Conservation (phyloP, 1,284 basidiomycete genomes). For the Boletus mariae region DNA sequence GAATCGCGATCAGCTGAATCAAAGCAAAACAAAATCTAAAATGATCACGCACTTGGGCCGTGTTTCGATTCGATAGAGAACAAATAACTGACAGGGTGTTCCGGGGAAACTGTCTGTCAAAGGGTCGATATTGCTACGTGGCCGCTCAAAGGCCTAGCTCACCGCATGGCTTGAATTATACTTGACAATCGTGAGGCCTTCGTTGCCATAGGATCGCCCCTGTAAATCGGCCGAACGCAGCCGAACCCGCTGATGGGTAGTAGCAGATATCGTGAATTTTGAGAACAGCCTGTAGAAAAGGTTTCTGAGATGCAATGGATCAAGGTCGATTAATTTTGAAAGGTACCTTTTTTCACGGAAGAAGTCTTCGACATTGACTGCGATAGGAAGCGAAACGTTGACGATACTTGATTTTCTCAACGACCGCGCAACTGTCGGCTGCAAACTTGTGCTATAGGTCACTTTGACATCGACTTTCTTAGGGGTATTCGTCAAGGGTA, state of each 20-base stretch:
- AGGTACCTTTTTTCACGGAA: conserved; percentile 66
- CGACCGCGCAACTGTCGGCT: conserved; percentile 50
- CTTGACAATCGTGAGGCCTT: conserved; percentile 49
- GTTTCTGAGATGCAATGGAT: conserved; percentile 2
- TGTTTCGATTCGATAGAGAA: conserved; percentile 63
- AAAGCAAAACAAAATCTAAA: neutral
- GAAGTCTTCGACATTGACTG: conserved; percentile 84
- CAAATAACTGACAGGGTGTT: conserved; percentile 65
- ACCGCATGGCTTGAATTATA: conserved; percentile 45
- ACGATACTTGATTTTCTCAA: conserved; percentile 53
- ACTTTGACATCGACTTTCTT: conserved; percentile 63
- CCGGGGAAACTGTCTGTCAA: conserved; percentile 62
- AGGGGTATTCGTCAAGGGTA: conserved; percentile 4
- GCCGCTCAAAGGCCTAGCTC: conserved; percentile 12
- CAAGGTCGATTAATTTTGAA: neutral
- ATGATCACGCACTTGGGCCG: conserved; percentile 48
- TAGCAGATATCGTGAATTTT: conserved; percentile 75
- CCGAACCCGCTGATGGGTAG: conserved; percentile 67
- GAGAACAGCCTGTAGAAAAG: conserved; percentile 60
- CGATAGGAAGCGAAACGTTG: conserved; percentile 65
- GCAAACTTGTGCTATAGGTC: conserved; percentile 56
- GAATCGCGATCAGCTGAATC: conserved; percentile 6
- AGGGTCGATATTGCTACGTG: conserved; percentile 1
- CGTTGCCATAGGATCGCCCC: conserved; percentile 38
- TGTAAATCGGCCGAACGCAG: conserved; percentile 57